Conservation (phyloP, 148 eudicot genomes). For the Fagopyrum homotropicum region DNA sequence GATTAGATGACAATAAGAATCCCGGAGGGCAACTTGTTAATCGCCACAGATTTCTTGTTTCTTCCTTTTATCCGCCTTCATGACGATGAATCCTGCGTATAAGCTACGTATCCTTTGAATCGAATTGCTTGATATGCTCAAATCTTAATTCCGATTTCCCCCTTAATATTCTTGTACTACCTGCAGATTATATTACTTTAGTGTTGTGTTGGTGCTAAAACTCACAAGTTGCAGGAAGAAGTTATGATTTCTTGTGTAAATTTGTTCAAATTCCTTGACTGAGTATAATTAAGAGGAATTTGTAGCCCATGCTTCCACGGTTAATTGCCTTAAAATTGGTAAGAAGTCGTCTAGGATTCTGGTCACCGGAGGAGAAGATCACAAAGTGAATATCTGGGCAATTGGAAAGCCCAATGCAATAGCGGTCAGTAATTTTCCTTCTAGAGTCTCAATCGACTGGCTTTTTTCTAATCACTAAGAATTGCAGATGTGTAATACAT, state of each 20-base stretch:
- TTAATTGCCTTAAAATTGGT: slow-evolving; percentile 93
- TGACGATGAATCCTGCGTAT: slow-evolving; percentile 86
- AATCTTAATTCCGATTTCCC: not conserved
- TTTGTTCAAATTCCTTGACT: slow-evolving; percentile 38
- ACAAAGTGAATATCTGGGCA: slow-evolving; percentile 96
- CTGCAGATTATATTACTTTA: not conserved
- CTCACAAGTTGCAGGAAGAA: not conserved
- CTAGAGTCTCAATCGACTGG: not conserved
- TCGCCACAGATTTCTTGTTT: not conserved
- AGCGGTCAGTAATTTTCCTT: slow-evolving; percentile 26
- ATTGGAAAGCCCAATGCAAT: slow-evolving; percentile 95
- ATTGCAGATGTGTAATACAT: not conserved
- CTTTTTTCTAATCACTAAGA: not conserved
- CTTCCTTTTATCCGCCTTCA: slow-evolving; percentile 13
- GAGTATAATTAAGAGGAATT: slow-evolving; percentile 65
- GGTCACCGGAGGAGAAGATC: slow-evolving; percentile 98
- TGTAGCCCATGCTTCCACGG: slow-evolving; percentile 86
- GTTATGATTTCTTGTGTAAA: no score
- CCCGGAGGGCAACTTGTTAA: not conserved
- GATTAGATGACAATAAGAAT: slow-evolving; percentile 19
- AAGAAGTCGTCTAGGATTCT: slow-evolving; percentile 90
- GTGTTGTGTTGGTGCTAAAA: no score
- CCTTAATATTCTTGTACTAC: not conserved
- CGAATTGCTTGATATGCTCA: not conserved
- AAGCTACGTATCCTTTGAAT: slow-evolving; percentile 92